Evolutionary conservation across 1,139 yeast species (phyloP).

Genomic region (Zygoascus hellenicus): DNA sequence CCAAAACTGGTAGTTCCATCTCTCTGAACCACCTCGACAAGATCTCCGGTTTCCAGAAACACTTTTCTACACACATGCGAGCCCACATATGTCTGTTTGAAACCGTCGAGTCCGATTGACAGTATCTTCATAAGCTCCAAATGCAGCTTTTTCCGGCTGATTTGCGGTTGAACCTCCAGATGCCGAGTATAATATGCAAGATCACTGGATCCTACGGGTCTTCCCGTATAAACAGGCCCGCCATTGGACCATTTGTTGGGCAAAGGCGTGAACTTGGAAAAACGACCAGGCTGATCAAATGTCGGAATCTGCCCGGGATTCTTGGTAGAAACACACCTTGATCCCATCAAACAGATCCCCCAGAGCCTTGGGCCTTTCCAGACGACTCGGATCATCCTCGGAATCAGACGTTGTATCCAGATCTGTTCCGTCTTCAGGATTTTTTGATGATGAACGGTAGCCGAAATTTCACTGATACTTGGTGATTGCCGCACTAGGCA

Average conservation of each 20-base stretch:
- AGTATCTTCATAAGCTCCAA: slow-evolving; percentile 2
- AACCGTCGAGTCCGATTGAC: background rate
- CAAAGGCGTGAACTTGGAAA: slow-evolving; percentile 17
- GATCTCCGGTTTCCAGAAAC: slow-evolving; percentile 12
- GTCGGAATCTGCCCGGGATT: slow-evolving; percentile 5
- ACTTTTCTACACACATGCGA: background rate
- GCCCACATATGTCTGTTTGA: slow-evolving; percentile 1
- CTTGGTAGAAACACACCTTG: background rate
- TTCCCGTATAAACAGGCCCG: slow-evolving; percentile 6
- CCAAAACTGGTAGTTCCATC: slow-evolving; percentile 16
- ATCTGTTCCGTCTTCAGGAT: too few species aligned
- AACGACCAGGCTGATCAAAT: slow-evolving; percentile 7
- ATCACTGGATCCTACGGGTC: slow-evolving; percentile 6
- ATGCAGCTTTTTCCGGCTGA: background rate
- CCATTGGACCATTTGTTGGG: slow-evolving; percentile 14
- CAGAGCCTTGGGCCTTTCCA: too few species aligned
- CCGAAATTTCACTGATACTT: too few species aligned
- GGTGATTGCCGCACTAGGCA: too few species aligned
- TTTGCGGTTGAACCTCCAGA: slow-evolving; percentile 1
- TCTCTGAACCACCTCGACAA: slow-evolving; percentile 14
- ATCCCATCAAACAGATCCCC: too few species aligned
- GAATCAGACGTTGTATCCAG: too few species aligned
- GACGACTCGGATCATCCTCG: too few species aligned
- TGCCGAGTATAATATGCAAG: slow-evolving; percentile 4
- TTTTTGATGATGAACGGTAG: too few species aligned